phyloP scores from a whole-genome alignment of 2,329 filamentous ascomycete species.

The Ophiocordyceps australis region DNA sequence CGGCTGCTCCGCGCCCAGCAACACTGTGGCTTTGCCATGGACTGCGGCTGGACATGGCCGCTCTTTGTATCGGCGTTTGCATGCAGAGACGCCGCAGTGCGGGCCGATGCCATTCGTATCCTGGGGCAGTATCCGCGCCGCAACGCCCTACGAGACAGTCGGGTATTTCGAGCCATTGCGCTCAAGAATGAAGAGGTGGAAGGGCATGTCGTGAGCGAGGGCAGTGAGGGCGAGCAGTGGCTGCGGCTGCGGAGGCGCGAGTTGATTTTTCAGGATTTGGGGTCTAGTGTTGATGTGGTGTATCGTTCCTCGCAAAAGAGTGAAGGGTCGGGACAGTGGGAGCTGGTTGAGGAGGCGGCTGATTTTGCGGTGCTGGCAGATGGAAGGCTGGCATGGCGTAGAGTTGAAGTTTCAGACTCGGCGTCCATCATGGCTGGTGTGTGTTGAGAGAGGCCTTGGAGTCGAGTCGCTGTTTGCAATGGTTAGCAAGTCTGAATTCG shows the following conservation, averaged over 20 bases:
- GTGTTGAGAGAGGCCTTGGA: slow-evolving; percentile 3
- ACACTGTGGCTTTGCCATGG: slow-evolving; percentile 23
- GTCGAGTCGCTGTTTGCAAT: background rate
- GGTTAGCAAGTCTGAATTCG: too few relatives aligned
- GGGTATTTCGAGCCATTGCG: slow-evolving; percentile 19
- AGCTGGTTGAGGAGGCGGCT: slow-evolving; percentile 18
- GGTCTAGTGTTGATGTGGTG: slow-evolving; percentile 15
- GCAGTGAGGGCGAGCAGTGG: slow-evolving; percentile 17
- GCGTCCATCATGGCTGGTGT: slow-evolving; percentile 12
- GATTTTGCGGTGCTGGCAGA: slow-evolving; percentile 11
- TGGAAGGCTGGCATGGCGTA: slow-evolving; percentile 14
- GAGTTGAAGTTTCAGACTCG: slow-evolving; percentile 16
- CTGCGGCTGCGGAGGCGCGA: slow-evolving; percentile 17
- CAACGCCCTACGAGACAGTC: slow-evolving; percentile 23
- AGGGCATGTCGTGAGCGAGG: slow-evolving; percentile 11
- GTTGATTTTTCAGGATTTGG: slow-evolving; percentile 18
- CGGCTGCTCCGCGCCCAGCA: slow-evolving; percentile 15
- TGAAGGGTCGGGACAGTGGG: slow-evolving; percentile 12
- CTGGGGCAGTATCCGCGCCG: slow-evolving; percentile 20
- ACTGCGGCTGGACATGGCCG: slow-evolving; percentile 25
- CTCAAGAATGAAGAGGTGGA: slow-evolving; percentile 18
- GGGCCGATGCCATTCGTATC: slow-evolving; percentile 20
- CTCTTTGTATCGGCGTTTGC: slow-evolving; percentile 21
- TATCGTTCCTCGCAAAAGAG: slow-evolving; percentile 17
- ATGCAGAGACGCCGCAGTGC: slow-evolving; percentile 18